Percentiles rank a stretch among this genome's conserved stretches.
These are phyloP conservation scores for Endogone sp. DNA, from an alignment of 192 early-diverging fungal genomes.

Conservation along the genomic window DNA sequence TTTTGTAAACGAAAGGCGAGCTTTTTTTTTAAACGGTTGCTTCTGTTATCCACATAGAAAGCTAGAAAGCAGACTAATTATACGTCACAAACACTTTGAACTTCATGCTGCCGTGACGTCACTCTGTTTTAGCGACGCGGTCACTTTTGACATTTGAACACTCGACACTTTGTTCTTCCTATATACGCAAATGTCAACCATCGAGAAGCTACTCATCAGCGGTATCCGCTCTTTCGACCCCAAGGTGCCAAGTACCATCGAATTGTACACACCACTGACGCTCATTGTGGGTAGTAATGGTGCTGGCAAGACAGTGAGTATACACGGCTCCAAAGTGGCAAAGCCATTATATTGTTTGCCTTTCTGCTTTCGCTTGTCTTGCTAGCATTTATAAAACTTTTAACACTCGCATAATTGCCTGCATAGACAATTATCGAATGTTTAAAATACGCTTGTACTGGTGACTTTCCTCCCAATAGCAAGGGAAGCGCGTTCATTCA, in stretches of 20 bases:
- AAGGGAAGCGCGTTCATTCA: constrained; percentile 90
- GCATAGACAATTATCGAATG: constrained; percentile 94
- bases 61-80: too few species aligned
- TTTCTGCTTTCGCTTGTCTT: not conserved
- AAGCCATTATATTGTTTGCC: not conserved
- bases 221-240: constrained; percentile 94
- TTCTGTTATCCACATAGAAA: too few species aligned
- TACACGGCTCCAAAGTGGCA: constrained; percentile 2
- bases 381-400: too few species aligned
- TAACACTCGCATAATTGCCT: too few species aligned
- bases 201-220: constrained; percentile 71
- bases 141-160: too few species aligned
- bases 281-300: constrained; percentile 96
- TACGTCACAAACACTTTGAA: too few species aligned
- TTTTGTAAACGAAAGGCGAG: too few species aligned
- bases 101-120: too few species aligned
- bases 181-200: constrained; percentile 52
- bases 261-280: constrained; percentile 89
- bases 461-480: constrained; percentile 83
- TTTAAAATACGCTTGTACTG: constrained; percentile 93
- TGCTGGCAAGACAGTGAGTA: constrained; percentile 86
- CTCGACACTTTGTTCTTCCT: too few species aligned
- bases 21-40: too few species aligned
- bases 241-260: constrained; percentile 63
- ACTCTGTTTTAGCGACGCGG: too few species aligned